Conservation (phyloP, 2,329 filamentous ascomycete genomes). For the Microdochium nivale region DNA sequence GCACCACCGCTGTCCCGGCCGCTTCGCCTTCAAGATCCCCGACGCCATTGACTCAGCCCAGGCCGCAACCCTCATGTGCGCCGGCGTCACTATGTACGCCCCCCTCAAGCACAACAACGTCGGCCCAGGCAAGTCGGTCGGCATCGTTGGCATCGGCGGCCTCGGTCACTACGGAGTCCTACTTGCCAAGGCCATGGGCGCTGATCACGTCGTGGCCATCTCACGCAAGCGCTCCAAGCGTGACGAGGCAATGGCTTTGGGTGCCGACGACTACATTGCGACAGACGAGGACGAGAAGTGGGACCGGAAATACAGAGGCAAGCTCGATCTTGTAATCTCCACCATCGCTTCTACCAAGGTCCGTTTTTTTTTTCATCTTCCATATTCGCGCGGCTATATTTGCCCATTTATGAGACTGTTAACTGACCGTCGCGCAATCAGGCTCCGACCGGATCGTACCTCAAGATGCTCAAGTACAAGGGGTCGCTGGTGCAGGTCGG, state of each 20-base stretch:
- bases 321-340: slow-evolving; percentile 44
- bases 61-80: slow-evolving; percentile 55
- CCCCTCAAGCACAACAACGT: slow-evolving; percentile 50
- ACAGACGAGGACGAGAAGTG: slow-evolving; percentile 40
- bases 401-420: neutral
- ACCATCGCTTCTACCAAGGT: slow-evolving; percentile 33
- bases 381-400: too few species aligned
- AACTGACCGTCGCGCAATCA: neutral
- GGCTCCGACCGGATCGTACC: slow-evolving; percentile 51
- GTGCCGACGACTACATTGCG: slow-evolving; percentile 28
- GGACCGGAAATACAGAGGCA: slow-evolving; percentile 35
- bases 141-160: slow-evolving; percentile 55
- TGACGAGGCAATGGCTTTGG: slow-evolving; percentile 40
- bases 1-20: slow-evolving; percentile 9
- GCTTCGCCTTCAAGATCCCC: slow-evolving; percentile 35
- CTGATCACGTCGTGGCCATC: slow-evolving; percentile 45
- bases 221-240: slow-evolving; percentile 38
- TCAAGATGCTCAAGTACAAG: slow-evolving; percentile 45
- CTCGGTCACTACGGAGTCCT: slow-evolving; percentile 58
- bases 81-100: slow-evolving; percentile 53
- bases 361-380: too few species aligned
- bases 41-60: slow-evolving; percentile 22
- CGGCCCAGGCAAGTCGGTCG: slow-evolving; percentile 55
- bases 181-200: slow-evolving; percentile 54
- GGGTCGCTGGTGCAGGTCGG: slow-evolving; percentile 57